Evolutionary conservation across 2,329 filamentous ascomycete genomes (phyloP).

Genomic region (Phialophora chinensis): DNA sequence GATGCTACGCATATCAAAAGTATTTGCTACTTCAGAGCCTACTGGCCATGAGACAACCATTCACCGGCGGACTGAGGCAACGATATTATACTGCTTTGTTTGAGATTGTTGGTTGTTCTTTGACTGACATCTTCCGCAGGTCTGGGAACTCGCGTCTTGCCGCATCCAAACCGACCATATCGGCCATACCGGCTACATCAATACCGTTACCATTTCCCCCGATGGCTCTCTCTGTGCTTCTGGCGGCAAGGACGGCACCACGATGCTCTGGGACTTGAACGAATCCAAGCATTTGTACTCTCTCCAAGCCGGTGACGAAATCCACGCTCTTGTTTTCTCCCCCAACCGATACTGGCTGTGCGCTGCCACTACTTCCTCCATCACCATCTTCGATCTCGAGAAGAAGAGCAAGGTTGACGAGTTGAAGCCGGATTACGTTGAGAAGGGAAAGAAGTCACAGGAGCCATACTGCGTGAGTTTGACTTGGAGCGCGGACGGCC

Average conservation of each 20-base stretch:
- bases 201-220: conserved; percentile 99
- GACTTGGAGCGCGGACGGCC: conserved; percentile 97
- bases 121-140: conserved; percentile 61
- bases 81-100: neutral
- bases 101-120: neutral
- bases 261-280: conserved; percentile 99
- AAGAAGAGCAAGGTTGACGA: conserved; percentile 91
- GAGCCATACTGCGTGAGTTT: conserved; percentile 98
- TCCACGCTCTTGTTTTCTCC: conserved; percentile 99
- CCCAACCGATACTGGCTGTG: conserved; percentile 99
- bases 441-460: conserved; percentile 97
- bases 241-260: conserved; percentile 99
- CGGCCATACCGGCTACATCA: conserved; percentile 98
- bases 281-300: conserved; percentile 99
- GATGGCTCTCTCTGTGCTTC: conserved; percentile 99
- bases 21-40: conserved; percentile 99
- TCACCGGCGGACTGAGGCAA: conserved; percentile 82
- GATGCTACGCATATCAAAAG: conserved; percentile 85
- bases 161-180: conserved; percentile 99
- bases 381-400: conserved; percentile 99
- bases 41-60: conserved; percentile 94
- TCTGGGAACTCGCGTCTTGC: conserved; percentile 99
- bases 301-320: conserved; percentile 98
- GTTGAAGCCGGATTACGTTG: conserved; percentile 97
- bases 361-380: conserved; percentile 94